Evolutionary conservation across 2,329 filamentous ascomycete species (phyloP), one percentile per base, ranked within the genome.

Genomic region (Paecilomyces variotii): DNA sequence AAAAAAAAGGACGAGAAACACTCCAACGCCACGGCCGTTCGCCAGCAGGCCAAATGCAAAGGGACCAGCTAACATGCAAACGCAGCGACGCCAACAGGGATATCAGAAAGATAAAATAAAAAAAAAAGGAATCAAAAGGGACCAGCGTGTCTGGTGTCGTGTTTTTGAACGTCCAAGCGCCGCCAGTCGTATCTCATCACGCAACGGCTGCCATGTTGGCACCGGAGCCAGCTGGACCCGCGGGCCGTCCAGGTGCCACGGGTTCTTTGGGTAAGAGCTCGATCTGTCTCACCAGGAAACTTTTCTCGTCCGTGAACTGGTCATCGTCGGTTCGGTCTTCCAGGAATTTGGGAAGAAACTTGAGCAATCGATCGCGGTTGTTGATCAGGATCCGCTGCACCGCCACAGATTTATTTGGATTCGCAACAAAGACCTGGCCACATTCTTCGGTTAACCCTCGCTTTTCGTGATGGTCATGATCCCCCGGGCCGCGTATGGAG

Each of bases 301-400:
- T 93, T 71, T 96, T 90, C 80, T 99, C 94, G 70, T 99, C 94
- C 64, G 92, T 94, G 73, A 99, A 99, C 75, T 99, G 94, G 74
- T 97, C 94, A 70, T 99, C 94, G 65, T 99, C 94, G 32, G 90
- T 97, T 57, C 94, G 84, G 69, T 97, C 94, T 70, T 96, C 92
- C 34, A 99, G 81, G 70, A 99, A 99, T 62, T 89, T 88, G 6
- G 91, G 90, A 56, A 99, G 77, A 74, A 99, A 99, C 61, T 85
- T 87, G 55, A 99, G 79, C 19, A 99, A 82, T 68, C 93, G 90
- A 63, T 97, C 92, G 59, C 92, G 86, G 72, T 99, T 99, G 84
- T 96, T 97, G 65, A 97, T 87, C 63, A 99, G 79, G 69, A 99
- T 96, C 72, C 93, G 90, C 72, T 96, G 91, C 54, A 99, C 94